These are phyloP conservation scores for Raphanus raphanistrum DNA, from an alignment of 345 rosid genomes.

Conservation along the genomic window DNA sequence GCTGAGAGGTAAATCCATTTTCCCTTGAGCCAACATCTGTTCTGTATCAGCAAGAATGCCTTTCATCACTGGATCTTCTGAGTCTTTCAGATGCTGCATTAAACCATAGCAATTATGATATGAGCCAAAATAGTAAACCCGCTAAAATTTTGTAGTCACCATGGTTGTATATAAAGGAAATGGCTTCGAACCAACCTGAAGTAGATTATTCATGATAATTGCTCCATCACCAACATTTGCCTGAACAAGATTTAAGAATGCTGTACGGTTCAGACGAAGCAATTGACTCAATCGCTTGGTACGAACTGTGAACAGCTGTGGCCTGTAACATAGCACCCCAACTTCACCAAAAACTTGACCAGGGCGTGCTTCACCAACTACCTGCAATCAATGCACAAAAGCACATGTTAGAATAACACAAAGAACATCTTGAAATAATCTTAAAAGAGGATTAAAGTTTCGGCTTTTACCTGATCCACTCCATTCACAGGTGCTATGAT, in stretches of 20 bases:
- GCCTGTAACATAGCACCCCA: conserved; percentile 84
- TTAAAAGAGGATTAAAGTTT: background rate
- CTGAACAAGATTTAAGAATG: conserved; percentile 68
- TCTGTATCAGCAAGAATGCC: conserved; percentile 63
- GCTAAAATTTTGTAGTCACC: background rate
- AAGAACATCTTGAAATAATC: background rate
- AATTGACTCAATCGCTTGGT: conserved; percentile 84
- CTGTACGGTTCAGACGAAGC: conserved; percentile 78
- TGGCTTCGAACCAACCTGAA: conserved; percentile 58
- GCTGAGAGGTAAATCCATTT: conserved; percentile 80
- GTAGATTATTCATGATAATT: conserved; percentile 81
- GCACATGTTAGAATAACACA: conserved; percentile 25
- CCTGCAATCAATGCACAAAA: conserved; percentile 40
- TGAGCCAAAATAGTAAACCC: background rate
- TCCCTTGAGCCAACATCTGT: conserved; percentile 72
- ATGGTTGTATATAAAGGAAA: background rate
- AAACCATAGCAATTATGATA: background rate
- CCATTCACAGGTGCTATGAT: conserved; percentile 54
- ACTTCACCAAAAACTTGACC: conserved; percentile 89
- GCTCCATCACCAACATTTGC: conserved; percentile 92
- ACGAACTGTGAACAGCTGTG: conserved; percentile 80
- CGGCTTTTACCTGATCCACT: conserved; percentile 63
- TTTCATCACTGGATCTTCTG: conserved; percentile 58
- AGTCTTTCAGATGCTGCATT: conserved; percentile 75
- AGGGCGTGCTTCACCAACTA: conserved; percentile 59